Evolutionary conservation across 2,329 filamentous ascomycete genomes (phyloP), one percentile per base, ranked within the genome.

Genomic region (Fusarium phyllophilum): DNA sequence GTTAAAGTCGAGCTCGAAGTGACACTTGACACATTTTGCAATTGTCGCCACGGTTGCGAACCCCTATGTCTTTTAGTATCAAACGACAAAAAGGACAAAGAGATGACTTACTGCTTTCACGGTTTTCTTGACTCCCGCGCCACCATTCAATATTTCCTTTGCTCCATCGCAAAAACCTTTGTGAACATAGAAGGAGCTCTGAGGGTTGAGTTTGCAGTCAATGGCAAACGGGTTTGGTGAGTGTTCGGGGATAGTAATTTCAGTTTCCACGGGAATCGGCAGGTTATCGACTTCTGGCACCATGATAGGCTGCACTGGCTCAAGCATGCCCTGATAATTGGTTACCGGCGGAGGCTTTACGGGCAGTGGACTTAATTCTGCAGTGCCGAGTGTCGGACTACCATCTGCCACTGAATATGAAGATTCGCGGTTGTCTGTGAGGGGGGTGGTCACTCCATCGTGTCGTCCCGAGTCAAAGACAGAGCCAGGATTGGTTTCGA

Each of bases 131-230:
- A 89, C 83, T 12, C 87, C 88, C 8, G 84, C 78, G 6, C 84
- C 85, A 3, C 88, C 88, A 41, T 82, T 81, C 34, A 85, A 78
- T 4, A 86, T 84, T 22, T 88, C 86, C 52, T 85, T 85, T 12
- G 88, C 88, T 3, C 88, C 88, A 26, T 86, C 84, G 48, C 88
- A 90, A 73, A 90, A 89, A 3, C 87, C 88, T 62, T 87, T 89
- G 42, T 86, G 81, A 15, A 85, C 79, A 56, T 87, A 85, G 70
- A 89, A 89, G 0, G 88, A 89, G 72, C 87, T 88, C 15, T 79
- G 70, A 6, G 76, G 68, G 15, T 79, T 83, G 41, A 89, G 87
- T 11, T 75, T 83, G 72, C 84, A 86, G 51, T 86, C 84, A 31
- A 76, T 39, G 7, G 61, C 70, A 61, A 67, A 71, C 3, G 77